Conservation (phyloP, 306 rosid species). For the Datisca glomerata region DNA sequence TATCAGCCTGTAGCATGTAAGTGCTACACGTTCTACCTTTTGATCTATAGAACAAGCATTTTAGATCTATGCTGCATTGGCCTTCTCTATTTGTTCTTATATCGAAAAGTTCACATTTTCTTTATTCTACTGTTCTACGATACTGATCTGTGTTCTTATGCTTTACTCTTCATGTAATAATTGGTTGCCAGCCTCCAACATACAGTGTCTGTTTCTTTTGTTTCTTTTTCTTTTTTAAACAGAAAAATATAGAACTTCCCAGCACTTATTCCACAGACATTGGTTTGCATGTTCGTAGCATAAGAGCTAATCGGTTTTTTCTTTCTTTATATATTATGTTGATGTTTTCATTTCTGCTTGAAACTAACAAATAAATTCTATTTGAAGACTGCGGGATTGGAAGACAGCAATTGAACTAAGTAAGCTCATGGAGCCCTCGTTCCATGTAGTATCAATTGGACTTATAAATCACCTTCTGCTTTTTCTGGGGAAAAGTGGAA, state of each 20-base stretch:
- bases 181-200: too few species aligned
- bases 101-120: too few species aligned
- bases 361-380: conserved; percentile 24
- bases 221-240: too few species aligned
- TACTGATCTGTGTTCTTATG: too few species aligned
- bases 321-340: conserved; percentile 2
- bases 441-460: conserved; percentile 52
- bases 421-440: conserved; percentile 65
- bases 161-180: too few species aligned
- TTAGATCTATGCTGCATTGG: too few species aligned
- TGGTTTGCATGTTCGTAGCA: conserved; percentile 11
- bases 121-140: too few species aligned
- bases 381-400: conserved; percentile 78
- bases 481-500: conserved; percentile 83
- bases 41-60: too few species aligned
- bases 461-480: conserved; percentile 58
- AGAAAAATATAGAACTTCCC: too few species aligned
- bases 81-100: too few species aligned
- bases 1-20: conserved; percentile 93
- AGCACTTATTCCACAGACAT: not conserved
- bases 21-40: too few species aligned
- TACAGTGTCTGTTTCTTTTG: too few species aligned
- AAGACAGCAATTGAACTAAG: conserved; percentile 50
- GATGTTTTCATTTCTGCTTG: conserved; percentile 3
- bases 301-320: conserved; percentile 6